Evolutionary conservation across 768 basidiomycete genomes (phyloP), one percentile per base, ranked within the genome.

Genomic region (Trametes elegans): DNA sequence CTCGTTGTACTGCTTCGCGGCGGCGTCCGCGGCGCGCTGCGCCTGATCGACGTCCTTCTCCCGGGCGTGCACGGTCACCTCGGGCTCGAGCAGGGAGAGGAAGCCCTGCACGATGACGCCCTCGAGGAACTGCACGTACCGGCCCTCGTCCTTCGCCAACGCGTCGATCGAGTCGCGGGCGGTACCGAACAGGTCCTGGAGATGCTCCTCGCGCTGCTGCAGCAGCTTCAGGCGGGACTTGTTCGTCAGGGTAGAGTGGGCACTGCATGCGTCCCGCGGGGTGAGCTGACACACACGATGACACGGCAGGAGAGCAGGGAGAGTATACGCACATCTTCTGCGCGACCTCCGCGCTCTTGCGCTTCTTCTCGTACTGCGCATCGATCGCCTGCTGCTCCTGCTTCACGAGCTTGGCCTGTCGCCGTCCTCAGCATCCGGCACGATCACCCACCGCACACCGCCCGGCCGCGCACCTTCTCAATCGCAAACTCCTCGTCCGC

Each of bases 401-500:
- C 70, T 94, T 93, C 23, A 99, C 96, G 55, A 98, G 87, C 73
- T 93, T 97, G 45, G 95, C 96, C 95, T 98, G 66, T 16, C 29
- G 9, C 44, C 18, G 27, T 24, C 21, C n/a, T 50, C 16, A 52
- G 43, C 50, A 43, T 21, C 21, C 8, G 4, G 6, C 10, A 6
- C 5, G 9, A 11, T 8, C 6, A 8, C 10, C 47, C 11, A 13
- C 9, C 26, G 14, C 8, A 1, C 27, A 27, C 32, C 28, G 5
- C 8, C 11, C 26, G 16, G 10, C 7, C 26, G 53, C 63, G 34
- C 36, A 86, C 95, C 83, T 99, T 99, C 71, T 99, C 97, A 62
- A 99, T 98, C 18, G 96, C 90, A 68, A 98, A 98, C 74, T 99
- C 96, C 71, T 98, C 95, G 59, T 99, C 94, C 0, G 97, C 96